Evolutionary conservation across 129 eudicot genomes (phyloP), one percentile per base, ranked within the genome.

Genomic region (Scalesia atractyloides): DNA sequence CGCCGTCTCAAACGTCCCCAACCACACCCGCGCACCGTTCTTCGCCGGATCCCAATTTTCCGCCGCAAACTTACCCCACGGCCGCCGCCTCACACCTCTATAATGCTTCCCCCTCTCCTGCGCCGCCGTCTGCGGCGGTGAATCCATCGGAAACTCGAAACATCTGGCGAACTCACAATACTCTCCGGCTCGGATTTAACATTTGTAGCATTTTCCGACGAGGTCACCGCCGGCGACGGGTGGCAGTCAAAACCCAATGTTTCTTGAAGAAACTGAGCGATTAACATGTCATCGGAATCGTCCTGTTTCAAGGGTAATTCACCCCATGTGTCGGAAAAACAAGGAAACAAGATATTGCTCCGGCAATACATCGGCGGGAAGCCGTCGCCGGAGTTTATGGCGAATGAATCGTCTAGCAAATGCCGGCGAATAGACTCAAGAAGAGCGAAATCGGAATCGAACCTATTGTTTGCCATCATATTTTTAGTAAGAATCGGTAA

Each of bases 61-160:
- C 82, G 95, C 97, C 68, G 97, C 97, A 14, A 76, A 91, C 65
- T 86, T 85, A 17, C 97, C 95, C 97, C 97, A 91, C 33, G 95
- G 97, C 69, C 97, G 85, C 37, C 83, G 76, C 62, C 96, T 76
- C 1, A 91, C 97, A 0, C 95, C 96, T 48, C 97, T 79, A 51
- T 88, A 88, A 43, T 86, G 96, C 68, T 78, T 86, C 48, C 83
- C 90, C 61, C 16, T 84, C 33, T 79, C 66, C 56, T 64, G 50
- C 43, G 22, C 54, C 59, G 7, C 75, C 10, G 37, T 37, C 36
- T 22, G 53, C 65, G 49, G 64, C 66, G 75, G 72, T 3, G 73
- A 14, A 0, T n/a, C 79, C 15, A 74, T 19, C 14, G 72, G 69
- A 14, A 63, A 7, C 64, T 51, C 9, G 26, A 51, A 48, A 24